phyloP scores from a whole-genome alignment of 768 basidiomycete genomes.

The Pholiota molesta region DNA sequence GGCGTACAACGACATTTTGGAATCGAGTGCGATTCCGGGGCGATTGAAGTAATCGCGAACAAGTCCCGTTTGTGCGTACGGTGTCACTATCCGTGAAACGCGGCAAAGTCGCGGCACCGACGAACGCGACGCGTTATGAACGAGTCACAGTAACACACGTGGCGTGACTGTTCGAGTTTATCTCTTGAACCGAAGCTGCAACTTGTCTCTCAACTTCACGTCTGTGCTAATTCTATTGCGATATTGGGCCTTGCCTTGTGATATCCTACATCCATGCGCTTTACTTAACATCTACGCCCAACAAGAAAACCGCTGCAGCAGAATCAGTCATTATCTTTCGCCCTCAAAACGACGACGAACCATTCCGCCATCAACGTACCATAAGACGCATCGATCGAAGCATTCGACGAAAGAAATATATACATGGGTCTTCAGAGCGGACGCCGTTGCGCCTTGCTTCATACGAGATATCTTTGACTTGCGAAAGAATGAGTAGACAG shows the following conservation, averaged over 20 bases:
- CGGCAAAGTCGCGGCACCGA: too few species aligned
- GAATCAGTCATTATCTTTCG: slow-evolving; percentile 18
- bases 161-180: too few species aligned
- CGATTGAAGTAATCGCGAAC: too few species aligned
- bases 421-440: slow-evolving; percentile 61
- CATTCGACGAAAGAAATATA: slow-evolving; percentile 35
- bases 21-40: too few species aligned
- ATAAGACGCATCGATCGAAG: slow-evolving; percentile 1
- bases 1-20: too few species aligned
- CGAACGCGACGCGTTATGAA: too few species aligned
- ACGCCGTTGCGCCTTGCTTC: slow-evolving; percentile 58
- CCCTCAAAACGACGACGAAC: slow-evolving; percentile 24
- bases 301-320: slow-evolving; percentile 8
- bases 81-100: too few species aligned
- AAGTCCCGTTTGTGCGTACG: too few species aligned
- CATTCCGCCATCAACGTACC: background rate
- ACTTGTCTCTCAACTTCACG: too few species aligned
- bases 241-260: too few species aligned
- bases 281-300: slow-evolving; percentile 19
- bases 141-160: background rate
- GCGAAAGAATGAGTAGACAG: slow-evolving; percentile 36
- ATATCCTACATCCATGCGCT: slow-evolving; percentile 24
- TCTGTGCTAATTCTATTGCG: too few species aligned
- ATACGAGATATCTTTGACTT: slow-evolving; percentile 53
- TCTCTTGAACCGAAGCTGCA: too few species aligned